Evolutionary conservation across 2,329 filamentous ascomycete genomes (phyloP).

Genomic region (Xylariaceae sp.): DNA sequence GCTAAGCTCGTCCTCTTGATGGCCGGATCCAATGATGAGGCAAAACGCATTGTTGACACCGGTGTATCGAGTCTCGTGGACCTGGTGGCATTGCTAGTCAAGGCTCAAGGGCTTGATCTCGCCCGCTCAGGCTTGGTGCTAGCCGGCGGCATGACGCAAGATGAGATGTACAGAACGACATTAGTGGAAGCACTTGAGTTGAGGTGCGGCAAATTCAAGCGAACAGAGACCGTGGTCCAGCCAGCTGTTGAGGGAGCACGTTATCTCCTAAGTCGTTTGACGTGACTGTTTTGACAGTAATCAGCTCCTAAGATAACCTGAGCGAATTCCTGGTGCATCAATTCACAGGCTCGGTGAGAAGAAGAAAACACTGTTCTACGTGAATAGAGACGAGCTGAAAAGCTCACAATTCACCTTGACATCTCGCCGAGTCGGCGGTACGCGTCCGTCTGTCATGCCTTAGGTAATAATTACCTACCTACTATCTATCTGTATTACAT

Average conservation of each 20-base stretch:
- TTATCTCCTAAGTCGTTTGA: neutral
- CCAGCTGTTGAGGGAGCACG: constrained; percentile 7
- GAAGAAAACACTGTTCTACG: no score
- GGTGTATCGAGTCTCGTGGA: constrained; percentile 8
- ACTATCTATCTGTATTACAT: no score
- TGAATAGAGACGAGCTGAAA: no score
- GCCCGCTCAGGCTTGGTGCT: constrained; percentile 8
- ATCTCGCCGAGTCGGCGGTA: no score
- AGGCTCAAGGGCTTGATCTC: neutral
- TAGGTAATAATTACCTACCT: no score
- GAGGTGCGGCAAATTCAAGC: constrained; percentile 6
- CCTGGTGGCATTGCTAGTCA: constrained; percentile 1
- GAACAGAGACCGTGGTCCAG: constrained; percentile 1
- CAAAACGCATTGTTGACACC: constrained; percentile 5
- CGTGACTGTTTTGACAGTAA: neutral
- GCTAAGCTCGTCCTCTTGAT: constrained; percentile 10
- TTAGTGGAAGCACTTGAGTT: neutral
- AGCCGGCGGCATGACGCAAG: constrained; percentile 12
- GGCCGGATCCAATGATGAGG: constrained; percentile 7
- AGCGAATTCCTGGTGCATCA: neutral
- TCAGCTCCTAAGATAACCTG: neutral
- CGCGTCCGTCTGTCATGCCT: no score
- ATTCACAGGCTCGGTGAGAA: neutral
- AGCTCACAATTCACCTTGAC: no score
- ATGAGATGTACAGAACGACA: constrained; percentile 5